Evolutionary conservation across 495 filamentous ascomycete genomes (phyloP), one percentile per base, ranked within the genome.

Genomic region (Jackrogersella multiformis): DNA sequence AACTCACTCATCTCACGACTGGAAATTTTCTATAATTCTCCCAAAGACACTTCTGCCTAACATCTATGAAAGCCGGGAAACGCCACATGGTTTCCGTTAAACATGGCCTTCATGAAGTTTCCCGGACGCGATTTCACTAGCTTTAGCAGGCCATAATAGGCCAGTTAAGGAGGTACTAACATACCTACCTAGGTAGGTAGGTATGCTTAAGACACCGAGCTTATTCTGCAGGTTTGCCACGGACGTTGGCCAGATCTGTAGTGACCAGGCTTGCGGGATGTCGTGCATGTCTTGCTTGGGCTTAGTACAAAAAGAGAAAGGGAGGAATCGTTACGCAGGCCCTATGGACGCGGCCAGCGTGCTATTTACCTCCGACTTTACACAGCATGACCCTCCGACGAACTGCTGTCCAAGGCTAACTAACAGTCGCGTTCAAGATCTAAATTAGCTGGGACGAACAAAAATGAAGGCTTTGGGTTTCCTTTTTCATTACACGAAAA

Each of bases 311-410:
- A 49, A 66, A 46, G 36, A 59, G 53, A 7, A 62, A 48, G 56
- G n/a, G 45, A 44, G 20, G 23, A 44, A 26, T 51, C 35, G 66
- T 64, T 59, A 66, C 67, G 61, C 61, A 55, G 67, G 45, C 61
- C 61, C 53, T 66, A 70, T 41, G 39, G 56, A 64, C 52, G 61
- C 51, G 61, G 45, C 57, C 61, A 51, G 35, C 34, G 12, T 70
- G 36, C 45, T 62, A 62, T 66, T 66, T 70, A 70, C 67, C 52
- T 66, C 67, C 67, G 61, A 70, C 61, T 66, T 70, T 70, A 62
- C 67, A 70, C 67, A 49, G 38, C 67, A 70, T 65, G 45, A 58
- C 23, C 12, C 59, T 53, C 54, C 34, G 61, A 62, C 45, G 67
- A 70, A 70, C 61, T 66, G 61, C 18, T 38, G 41, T 51, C 24